Evolutionary conservation across 2,329 filamentous ascomycete genomes (phyloP).

Genomic region (Phialophora macrospora): DNA sequence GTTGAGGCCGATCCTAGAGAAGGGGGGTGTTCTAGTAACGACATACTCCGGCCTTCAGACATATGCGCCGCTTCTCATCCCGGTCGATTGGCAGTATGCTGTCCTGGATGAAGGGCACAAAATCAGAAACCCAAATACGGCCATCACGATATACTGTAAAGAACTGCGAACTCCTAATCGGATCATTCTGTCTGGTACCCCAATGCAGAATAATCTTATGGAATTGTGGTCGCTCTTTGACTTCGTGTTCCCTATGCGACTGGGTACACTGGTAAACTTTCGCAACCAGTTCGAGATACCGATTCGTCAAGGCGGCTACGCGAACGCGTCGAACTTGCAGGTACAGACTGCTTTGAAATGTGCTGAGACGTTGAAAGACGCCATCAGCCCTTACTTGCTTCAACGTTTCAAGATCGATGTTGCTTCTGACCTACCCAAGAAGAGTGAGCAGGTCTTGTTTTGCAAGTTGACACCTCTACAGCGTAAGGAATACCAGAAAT

Average conservation of each 20-base stretch:
- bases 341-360: slow-evolving; percentile 94
- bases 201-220: slow-evolving; percentile 94
- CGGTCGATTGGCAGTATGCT: slow-evolving; percentile 88
- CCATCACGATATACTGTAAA: slow-evolving; percentile 94
- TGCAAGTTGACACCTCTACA: slow-evolving; percentile 87
- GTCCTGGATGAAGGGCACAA: slow-evolving; percentile 97
- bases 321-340: slow-evolving; percentile 90
- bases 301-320: slow-evolving; percentile 90
- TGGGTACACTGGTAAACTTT: slow-evolving; percentile 90
- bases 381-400: slow-evolving; percentile 89
- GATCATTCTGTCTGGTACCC: slow-evolving; percentile 92
- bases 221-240: slow-evolving; percentile 98
- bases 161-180: slow-evolving; percentile 87
- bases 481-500: slow-evolving; percentile 77
- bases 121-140: slow-evolving; percentile 93
- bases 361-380: slow-evolving; percentile 89
- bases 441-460: slow-evolving; percentile 94
- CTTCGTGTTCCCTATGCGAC: slow-evolving; percentile 93
- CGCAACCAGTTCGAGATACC: slow-evolving; percentile 90
- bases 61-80: slow-evolving; percentile 80
- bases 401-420: slow-evolving; percentile 94
- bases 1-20: slow-evolving; percentile 76
- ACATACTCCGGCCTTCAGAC: slow-evolving; percentile 96
- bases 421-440: slow-evolving; percentile 88
- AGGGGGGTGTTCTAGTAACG: slow-evolving; percentile 92